Evolutionary conservation across 2,329 filamentous ascomycete genomes (phyloP).

Genomic region (Ceratocystiopsis minuta): DNA sequence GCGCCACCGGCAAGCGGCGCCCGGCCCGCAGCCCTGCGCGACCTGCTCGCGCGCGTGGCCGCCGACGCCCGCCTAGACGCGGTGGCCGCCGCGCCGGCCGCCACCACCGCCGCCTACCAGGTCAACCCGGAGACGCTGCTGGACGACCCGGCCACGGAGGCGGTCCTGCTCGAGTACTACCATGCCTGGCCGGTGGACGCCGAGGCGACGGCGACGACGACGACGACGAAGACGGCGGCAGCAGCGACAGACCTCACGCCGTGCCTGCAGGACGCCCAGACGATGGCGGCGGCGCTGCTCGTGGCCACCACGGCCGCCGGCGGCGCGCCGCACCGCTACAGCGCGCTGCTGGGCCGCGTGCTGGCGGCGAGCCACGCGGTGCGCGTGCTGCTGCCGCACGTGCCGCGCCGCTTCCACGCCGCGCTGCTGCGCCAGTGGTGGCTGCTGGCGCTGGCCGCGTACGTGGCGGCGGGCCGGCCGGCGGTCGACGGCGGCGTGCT

Average conservation of each 20-base stretch:
- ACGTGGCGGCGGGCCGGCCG: conserved; percentile 58
- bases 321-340: conserved; percentile 43
- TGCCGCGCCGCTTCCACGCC: conserved; percentile 57
- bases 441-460: conserved; percentile 63
- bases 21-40: conserved; percentile 29
- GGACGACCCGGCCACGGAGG: conserved; percentile 37
- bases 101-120: no score
- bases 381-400: conserved; percentile 61
- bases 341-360: conserved; percentile 64
- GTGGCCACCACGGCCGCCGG: conserved; percentile 39
- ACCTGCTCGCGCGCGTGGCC: conserved; percentile 52
- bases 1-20: no score
- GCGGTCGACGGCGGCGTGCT: conserved; percentile 49
- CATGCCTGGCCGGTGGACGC: conserved; percentile 46
- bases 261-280: conserved; percentile 57
- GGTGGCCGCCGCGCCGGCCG: conserved; percentile 15
- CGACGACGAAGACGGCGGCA: conserved; percentile 14
- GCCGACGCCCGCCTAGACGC: conserved; percentile 52
- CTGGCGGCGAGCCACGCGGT: conserved; percentile 78
- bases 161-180: conserved; percentile 69
- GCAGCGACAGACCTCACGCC: conserved; percentile 33
- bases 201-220: conserved; percentile 60
- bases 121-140: conserved; percentile 51
- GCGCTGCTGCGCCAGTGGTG: conserved; percentile 73
- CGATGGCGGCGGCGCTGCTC: conserved; percentile 41